Evolutionary conservation across 1,139 yeast species (phyloP), one percentile per base, ranked within the genome.

Genomic region (Suhomyces maxii): DNA sequence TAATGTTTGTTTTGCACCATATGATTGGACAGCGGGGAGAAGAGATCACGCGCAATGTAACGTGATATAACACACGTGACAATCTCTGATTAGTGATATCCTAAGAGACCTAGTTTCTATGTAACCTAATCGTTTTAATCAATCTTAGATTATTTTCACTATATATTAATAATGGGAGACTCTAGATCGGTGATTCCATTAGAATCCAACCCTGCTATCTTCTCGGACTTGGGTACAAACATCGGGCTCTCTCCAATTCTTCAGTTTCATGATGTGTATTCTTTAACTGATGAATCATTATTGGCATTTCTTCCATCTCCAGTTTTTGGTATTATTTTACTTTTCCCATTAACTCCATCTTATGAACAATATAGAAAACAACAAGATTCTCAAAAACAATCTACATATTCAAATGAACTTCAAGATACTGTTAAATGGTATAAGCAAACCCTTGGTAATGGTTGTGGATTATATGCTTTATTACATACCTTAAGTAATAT

Each of bases 381-480:
- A 13, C 52, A 57, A 39, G 84, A 80, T 51, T 49, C 42, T 43
- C 53, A 37, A 39, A 9, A n/a, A 9, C 49, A 6, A 37, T 56
- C 8, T 57, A 49, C 25, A 26, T 44, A 40, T 41, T 41, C 42
- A 42, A 55, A 61, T 44, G 63, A 60, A 34, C 44, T 46, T 28
- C 40, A 51, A 9, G 41, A 49, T 2, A 54, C 60, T 5, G 68
- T 80, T 9, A 58, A 71, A 26, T 91, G 97, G 97, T 83, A 82
- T 58, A 82, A 81, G 52, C 99, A 93, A 59, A 84, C 93, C 1
- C 83, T 93, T 34, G 82, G 82, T 50, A 93, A 93, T 63, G 96
- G 96, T 0, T 93, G 99, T 68, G 99, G 99, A 6, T 78, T 95
- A 40, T 89, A 87, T 66, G 99, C 96, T 0, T 67, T 93, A 41